Evolutionary conservation across 371 early-diverging fungal species (phyloP).

Genomic region (Mycotypha africana): DNA sequence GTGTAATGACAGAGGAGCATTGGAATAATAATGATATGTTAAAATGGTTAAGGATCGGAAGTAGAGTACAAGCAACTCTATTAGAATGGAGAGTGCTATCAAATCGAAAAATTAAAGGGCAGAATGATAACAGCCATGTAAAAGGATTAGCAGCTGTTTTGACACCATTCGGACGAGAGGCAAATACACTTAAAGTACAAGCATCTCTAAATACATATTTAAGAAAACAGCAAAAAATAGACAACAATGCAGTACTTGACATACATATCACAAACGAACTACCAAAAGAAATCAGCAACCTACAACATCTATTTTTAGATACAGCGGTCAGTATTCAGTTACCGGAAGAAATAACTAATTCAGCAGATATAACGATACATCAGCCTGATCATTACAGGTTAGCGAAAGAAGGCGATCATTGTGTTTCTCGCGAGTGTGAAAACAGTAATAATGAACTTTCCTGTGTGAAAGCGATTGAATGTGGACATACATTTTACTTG

Average conservation of each 20-base stretch:
- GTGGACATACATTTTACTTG: slow-evolving; percentile 89
- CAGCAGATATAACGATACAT: no score
- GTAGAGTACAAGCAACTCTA: neutral
- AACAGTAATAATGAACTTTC: no score
- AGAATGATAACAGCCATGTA: no score
- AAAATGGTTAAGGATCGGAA: no score
- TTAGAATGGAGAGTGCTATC: no score
- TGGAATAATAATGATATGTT: no score
- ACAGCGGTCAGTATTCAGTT: no score
- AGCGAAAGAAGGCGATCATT: slow-evolving; percentile 58
- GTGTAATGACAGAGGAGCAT: neutral
- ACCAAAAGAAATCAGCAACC: no score
- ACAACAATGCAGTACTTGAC: slow-evolving; percentile 9
- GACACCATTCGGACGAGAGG: slow-evolving; percentile 12
- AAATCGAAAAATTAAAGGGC: no score
- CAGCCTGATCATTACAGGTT: slow-evolving; percentile 49
- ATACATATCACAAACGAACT: no score
- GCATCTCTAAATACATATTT: slow-evolving; percentile 19
- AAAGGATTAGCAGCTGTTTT: slow-evolving; percentile 18
- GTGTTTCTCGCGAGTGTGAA: slow-evolving; percentile 47
- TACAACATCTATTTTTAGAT: no score
- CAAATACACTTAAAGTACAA: slow-evolving; percentile 32
- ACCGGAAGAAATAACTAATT: no score
- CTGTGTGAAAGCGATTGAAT: slow-evolving; percentile 73
- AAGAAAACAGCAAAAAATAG: slow-evolving; percentile 7